phyloP scores from a whole-genome alignment of 2,329 filamentous ascomycete genomes.

The Trichoderma breve region DNA sequence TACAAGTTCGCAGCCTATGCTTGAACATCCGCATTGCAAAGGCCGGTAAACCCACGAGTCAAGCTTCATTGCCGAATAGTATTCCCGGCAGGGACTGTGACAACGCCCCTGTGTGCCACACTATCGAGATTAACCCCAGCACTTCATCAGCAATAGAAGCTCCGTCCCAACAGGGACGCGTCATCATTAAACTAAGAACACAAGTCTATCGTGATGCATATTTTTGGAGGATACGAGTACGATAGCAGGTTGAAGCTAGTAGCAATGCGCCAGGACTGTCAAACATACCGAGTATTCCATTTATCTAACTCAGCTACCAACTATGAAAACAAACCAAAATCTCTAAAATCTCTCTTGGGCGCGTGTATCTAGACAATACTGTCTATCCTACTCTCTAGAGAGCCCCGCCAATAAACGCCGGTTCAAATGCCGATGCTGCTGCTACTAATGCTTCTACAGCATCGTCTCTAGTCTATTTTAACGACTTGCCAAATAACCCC shows the following conservation, averaged over 20 bases:
- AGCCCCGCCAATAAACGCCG: not conserved
- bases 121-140: not conserved
- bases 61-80: not conserved
- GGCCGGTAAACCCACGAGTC: too few species aligned
- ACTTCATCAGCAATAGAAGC: not conserved
- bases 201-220: not conserved
- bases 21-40: not conserved
- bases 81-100: not conserved
- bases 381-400: not conserved
- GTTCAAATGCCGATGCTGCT: not conserved
- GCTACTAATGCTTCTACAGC: not conserved
- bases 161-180: not conserved
- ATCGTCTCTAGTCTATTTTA: constrained; percentile 1
- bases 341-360: not conserved
- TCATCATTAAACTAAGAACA: not conserved
- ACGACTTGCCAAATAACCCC: constrained; percentile 32
- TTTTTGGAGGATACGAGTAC: not conserved
- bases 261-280: not conserved
- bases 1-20: not conserved
- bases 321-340: not conserved
- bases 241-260: not conserved
- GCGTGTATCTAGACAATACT: not conserved
- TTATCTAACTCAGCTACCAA: not conserved
- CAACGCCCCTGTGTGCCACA: not conserved
- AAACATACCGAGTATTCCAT: not conserved